Evolutionary conservation across 495 filamentous ascomycete genomes (phyloP), one percentile per base, ranked within the genome.

Genomic region (Parmelia sp.): DNA sequence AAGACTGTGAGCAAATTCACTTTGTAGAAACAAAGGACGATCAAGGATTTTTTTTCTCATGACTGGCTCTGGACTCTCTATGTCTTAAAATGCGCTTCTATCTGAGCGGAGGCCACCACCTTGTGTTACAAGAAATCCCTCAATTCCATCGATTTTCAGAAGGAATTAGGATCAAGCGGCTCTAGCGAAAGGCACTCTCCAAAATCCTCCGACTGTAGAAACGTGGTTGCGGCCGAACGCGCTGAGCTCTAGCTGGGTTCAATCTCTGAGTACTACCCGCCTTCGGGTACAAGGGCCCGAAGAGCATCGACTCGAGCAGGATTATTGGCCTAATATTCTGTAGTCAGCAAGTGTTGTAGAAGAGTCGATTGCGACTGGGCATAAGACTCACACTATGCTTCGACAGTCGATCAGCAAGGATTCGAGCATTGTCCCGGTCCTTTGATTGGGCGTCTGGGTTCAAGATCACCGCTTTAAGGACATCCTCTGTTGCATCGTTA

Each of bases 361-460:
- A 3, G 10, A 10, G 10, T 12, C 6, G 29, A 33, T 10, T 33
- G 21, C 9, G 27, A 17, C 15, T 15, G 15, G 51, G 1, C 10
- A 21, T 4, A 27, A 35, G 10, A 49, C 79, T 73, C 65, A 83
- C 80, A 68, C 80, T 76, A 65, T 77, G 77, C 67, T 77, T 78
- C 63, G 88, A 64, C 37, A 90, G 65, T 66, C 85, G 83, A 45
- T 83, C 80, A 4, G 85, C 70, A 44, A 91, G 75, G 27, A 91
- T 79, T 58, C 88, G 71, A 0, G 77, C 83, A 69, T 91, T 90
- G 65, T 86, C 84, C 14, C 83, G 80, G 67, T 90, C 86, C 44
- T 77, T 77, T 19, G 58, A 64, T 61, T 77, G 66, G 45, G 74
- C 63, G 62, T 21, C 67, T 66, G 17, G 67, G 53, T 35, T 29